Evolutionary conservation across 2,329 filamentous ascomycete species (phyloP).

Genomic region (Tolypocladium paradoxum): DNA sequence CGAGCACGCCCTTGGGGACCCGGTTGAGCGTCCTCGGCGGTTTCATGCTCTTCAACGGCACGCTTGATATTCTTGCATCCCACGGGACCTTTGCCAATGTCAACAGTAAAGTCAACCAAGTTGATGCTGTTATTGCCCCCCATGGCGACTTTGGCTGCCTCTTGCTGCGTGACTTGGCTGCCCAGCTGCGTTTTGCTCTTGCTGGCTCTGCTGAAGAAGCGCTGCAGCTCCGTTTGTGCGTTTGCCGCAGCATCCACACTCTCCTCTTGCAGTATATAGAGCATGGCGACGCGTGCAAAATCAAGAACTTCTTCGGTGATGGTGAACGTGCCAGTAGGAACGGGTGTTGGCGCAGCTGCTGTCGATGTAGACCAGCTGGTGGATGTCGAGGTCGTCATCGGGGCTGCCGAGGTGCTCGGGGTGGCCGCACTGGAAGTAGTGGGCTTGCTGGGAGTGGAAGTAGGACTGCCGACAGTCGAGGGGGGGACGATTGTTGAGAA

Average conservation of each 20-base stretch:
- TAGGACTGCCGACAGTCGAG: background rate
- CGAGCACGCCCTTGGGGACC: background rate
- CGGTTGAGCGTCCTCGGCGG: background rate
- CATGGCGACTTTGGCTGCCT: constrained; percentile 31
- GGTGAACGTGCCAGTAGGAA: constrained; percentile 23
- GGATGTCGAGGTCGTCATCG: background rate
- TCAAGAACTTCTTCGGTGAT: constrained; percentile 48
- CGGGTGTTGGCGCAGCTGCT: background rate
- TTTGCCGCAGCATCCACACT: constrained; percentile 36
- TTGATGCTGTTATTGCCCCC: constrained; percentile 37
- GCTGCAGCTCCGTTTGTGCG: constrained; percentile 44
- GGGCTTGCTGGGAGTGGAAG: background rate
- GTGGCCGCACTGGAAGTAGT: background rate
- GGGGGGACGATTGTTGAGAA: background rate
- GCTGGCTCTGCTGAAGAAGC: constrained; percentile 36
- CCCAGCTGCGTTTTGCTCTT: constrained; percentile 14
- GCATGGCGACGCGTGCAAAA: constrained; percentile 51
- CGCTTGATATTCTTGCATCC: constrained; percentile 15
- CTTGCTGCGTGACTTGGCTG: constrained; percentile 23
- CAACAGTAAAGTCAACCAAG: constrained; percentile 35
- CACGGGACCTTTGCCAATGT: constrained; percentile 20
- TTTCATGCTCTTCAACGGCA: background rate
- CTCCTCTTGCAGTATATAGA: constrained; percentile 50
- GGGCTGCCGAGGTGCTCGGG: background rate
- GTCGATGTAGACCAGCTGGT: background rate